Percentiles rank a stretch among this genome's conserved stretches.
Conservation (phyloP, 441 rosid species). For the Syzygium malaccense region DNA sequence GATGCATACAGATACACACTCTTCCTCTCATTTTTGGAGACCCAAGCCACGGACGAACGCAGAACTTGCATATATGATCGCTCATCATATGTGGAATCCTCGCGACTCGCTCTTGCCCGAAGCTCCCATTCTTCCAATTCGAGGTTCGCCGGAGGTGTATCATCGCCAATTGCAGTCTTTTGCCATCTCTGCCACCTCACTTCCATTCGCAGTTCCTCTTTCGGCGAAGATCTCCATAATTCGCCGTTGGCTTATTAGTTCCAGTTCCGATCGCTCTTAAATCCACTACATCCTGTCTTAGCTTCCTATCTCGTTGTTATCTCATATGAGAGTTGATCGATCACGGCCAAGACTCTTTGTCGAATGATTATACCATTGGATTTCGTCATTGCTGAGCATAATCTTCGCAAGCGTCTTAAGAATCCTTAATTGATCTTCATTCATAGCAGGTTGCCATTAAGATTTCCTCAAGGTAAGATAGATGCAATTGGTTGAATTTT, state of each 20-base stretch:
- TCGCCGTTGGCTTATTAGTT: neutral
- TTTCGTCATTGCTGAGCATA: neutral
- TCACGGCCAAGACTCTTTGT: neutral
- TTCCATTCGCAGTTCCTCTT: neutral
- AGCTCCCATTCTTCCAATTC: neutral
- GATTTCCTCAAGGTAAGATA: no score
- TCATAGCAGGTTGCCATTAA: no score
- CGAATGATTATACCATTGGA: accelerated
- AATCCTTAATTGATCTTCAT: no score
- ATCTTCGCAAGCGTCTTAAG: neutral
- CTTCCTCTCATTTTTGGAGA: neutral
- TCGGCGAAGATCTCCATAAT: neutral
- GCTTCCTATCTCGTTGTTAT: neutral
- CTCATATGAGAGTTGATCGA: neutral
- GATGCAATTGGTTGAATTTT: no score
- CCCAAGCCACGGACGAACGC: neutral
- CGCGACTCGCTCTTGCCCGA: accelerated
- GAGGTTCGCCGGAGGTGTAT: neutral
- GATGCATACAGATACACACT: neutral
- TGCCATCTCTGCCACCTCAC: neutral
- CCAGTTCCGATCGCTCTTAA: neutral
- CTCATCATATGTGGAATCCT: neutral
- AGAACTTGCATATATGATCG: neutral
- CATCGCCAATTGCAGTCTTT: neutral
- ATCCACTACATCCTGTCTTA: neutral